Evolutionary conservation across 2,329 filamentous ascomycete species (phyloP), one percentile per base, ranked within the genome.

Genomic region (Penicillium sp.): DNA sequence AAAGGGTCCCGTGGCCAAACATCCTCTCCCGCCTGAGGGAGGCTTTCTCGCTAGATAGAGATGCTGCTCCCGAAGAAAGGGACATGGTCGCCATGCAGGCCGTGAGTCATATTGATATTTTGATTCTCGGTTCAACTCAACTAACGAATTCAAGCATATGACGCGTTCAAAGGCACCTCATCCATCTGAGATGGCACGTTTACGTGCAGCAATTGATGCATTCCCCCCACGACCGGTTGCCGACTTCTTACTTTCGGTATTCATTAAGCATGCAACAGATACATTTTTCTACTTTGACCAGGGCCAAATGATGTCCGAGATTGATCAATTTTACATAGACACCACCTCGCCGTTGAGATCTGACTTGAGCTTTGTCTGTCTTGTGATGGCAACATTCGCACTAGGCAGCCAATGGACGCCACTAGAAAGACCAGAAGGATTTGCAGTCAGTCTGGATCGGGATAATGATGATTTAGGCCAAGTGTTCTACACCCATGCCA

Each of bases 371-470:
- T 65, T 65, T 48, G 48, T 65, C 1, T 62, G 63, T 44, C 49
- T 65, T 19, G 57, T 45, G 17, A 49, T 65, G 50, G 61, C 61
- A 23, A 49, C 49, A 12, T 62, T 65, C 19, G 73, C 72, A 0
- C 55, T 75, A 6, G 72, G 71, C 0, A 74, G 73, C 33, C 74
- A 76, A 31, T 75, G 71, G 68, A 72, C 72, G 1, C 61, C 66
- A 0, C 55, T 75, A 6, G 70, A 70, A 35, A 64, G 61, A 43
- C 69, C 70, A 0, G 64, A 66, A 4, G 59, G 19, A 45, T 59
- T 21, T 2, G 45, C 15, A 8, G 29, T 38, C 29, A 49, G 29
- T 15, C 19, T 50, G 3, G 27, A 53, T n/a, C 56, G 38, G 4
- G 53, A 57, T 4, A 38, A 64, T 36, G 53, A 41, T 39, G 70